These are phyloP conservation scores for Recurvomyces mirabilis DNA, from an alignment of 495 filamentous ascomycete genomes.

Conservation along the genomic window DNA sequence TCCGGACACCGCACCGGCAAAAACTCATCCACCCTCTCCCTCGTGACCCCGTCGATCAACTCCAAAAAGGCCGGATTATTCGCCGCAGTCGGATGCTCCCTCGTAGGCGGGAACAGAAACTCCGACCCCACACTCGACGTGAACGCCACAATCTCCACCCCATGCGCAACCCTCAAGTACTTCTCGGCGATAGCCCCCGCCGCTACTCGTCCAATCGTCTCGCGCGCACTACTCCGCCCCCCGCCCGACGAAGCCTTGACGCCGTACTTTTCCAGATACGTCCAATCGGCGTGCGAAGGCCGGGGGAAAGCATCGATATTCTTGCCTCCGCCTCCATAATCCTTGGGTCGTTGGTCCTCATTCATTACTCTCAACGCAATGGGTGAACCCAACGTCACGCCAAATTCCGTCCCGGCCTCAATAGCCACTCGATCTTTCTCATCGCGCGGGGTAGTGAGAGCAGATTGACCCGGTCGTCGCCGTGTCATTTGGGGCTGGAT, in stretches of 20 bases:
- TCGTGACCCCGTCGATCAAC: constrained; percentile 61
- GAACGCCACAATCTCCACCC: constrained; percentile 85
- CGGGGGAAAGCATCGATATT: constrained; percentile 90
- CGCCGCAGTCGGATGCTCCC: constrained; percentile 56
- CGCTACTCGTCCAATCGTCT: constrained; percentile 90
- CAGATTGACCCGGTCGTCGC: constrained; percentile 79
- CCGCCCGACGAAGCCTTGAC: constrained; percentile 89
- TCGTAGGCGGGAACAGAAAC: constrained; percentile 64
- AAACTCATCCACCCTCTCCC: constrained; percentile 70
- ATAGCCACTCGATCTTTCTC: constrained; percentile 89
- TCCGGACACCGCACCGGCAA: constrained; percentile 81
- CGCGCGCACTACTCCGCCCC: constrained; percentile 80
- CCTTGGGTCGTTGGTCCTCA: constrained; percentile 86
- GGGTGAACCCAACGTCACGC: constrained; percentile 83
- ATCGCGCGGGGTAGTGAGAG: constrained; percentile 81
- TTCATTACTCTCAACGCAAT: constrained; percentile 83
- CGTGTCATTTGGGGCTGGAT: constrained; percentile 94
- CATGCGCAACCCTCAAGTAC: constrained; percentile 68
- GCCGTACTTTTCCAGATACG: constrained; percentile 94
- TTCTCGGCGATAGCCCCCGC: constrained; percentile 95
- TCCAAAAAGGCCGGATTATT: constrained; percentile 78
- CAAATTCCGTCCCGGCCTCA: constrained; percentile 88
- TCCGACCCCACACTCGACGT: constrained; percentile 74
- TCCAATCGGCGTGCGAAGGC: constrained; percentile 92
- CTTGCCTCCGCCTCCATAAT: constrained; percentile 61